A percentile compares a stretch with the other conserved stretches of the same genome.
These are phyloP conservation scores for Candida namnaoensis DNA, from an alignment of 805 yeast species.

Conservation along the genomic window DNA sequence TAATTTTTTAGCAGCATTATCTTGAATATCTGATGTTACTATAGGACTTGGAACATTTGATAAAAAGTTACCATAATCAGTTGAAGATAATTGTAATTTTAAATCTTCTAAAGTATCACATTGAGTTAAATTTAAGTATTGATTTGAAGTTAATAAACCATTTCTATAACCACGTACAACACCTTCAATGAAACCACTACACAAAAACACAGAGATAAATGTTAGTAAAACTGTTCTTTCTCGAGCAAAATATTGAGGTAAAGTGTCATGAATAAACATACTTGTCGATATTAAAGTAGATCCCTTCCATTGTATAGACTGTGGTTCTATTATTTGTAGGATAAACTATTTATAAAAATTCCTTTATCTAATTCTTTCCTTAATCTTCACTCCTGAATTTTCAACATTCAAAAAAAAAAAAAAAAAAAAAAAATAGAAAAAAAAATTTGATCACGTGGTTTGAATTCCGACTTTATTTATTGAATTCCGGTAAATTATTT, in stretches of 20 bases:
- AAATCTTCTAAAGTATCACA: constrained; percentile 94
- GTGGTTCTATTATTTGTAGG: no score
- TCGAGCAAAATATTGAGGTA: no score
- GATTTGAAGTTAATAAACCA: constrained; percentile 68
- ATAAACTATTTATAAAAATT: no score
- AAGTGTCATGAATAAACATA: constrained; percentile 3
- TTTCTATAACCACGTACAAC: constrained; percentile 90
- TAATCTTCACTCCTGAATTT: no score
- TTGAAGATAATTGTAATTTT: constrained; percentile 87
- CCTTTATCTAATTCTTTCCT: no score
- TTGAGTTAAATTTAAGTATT: constrained; percentile 88
- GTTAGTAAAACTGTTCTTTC: constrained; percentile 3
- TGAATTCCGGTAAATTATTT: no score
- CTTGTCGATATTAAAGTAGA: constrained; percentile 79
- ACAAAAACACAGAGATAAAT: background rate
- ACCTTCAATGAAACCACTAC: constrained; percentile 81
- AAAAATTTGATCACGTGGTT: no score
- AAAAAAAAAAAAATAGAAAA: no score
- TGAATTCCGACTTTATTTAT: no score
- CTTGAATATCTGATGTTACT: constrained; percentile 81
- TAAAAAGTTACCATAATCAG: constrained; percentile 90
- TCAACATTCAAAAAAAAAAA: no score
- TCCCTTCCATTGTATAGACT: constrained; percentile 67
- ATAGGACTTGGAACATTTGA: constrained; percentile 77
- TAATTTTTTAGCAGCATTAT: constrained; percentile 62